Evolutionary conservation across 306 rosid species (phyloP), one percentile per base, ranked within the genome.

Genomic region (Echinosophora koreensis): DNA sequence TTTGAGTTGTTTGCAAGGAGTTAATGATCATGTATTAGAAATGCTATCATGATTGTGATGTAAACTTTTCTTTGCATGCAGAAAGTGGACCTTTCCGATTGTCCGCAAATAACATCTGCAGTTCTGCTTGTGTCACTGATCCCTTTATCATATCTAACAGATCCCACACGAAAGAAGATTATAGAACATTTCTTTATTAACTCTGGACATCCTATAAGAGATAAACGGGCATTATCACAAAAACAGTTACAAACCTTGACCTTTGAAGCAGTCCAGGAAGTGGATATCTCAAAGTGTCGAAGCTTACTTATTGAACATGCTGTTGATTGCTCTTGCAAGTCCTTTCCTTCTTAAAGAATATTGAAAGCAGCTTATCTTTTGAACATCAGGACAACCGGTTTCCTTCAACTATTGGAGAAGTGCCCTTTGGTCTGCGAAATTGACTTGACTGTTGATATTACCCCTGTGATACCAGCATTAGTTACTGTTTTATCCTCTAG

Each of bases 271-370:
- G 88, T 92, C 44, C 85, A 86, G 83, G 94, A 92, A 79, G 91
- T 92, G 80, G 89, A 90, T 81, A 87, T 92, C 73, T 92, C 96
- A 6, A 90, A 90, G 85, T 90, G 97, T 80, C 84, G 44, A 59
- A 82, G 84, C 63, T 70, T 92, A 76, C 71, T 51, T 78, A 85
- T 89, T 76, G 81, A 87, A 70, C 87, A 83, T 59, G 88, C 94
- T 70, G 83, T 90, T 64, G 89, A 80, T 49, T 86, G 76, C 86
- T 87, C 90, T 81, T 32, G 86, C 87, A 67, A 82, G 72, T 90
- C 88, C 58, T 92, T 92, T 83, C 90, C 97, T 69, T 87, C 85
- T 73, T 80, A 90, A 77, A 87, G 76, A 80, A 86, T 17, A 63
- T 65, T 92, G 52, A 90, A 84, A 77, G 97, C 96, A 46, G 81